Percentiles rank a stretch among this genome's conserved stretches.
These are phyloP conservation scores for Microascus cirrosus DNA, from an alignment of 2,329 filamentous ascomycete species.

Conservation along the genomic window DNA sequence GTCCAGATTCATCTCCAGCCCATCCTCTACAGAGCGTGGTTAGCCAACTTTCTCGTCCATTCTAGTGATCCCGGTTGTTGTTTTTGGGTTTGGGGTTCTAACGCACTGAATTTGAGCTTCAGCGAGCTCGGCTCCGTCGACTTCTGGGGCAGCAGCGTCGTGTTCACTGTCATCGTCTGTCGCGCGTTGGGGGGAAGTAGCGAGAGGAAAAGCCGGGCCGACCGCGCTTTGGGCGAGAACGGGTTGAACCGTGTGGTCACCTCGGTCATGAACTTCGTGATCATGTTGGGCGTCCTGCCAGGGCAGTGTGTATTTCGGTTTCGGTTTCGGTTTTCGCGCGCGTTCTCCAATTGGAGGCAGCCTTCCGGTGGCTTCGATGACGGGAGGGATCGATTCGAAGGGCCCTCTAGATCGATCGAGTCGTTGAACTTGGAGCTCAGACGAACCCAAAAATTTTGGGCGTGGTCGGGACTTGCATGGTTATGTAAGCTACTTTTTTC, in stretches of 20 bases:
- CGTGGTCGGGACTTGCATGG: background rate
- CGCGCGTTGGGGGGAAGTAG: conserved; percentile 73
- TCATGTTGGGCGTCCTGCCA: conserved; percentile 45
- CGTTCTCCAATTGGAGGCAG: background rate
- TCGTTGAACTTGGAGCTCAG: background rate
- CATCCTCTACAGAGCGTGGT: conserved; percentile 56
- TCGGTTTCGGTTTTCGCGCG: background rate
- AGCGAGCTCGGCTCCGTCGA: conserved; percentile 61
- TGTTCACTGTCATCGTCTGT: conserved; percentile 62
- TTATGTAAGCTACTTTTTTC: background rate
- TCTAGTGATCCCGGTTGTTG: no score
- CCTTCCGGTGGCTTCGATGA: background rate
- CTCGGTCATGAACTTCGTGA: conserved; percentile 77
- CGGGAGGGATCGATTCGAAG: background rate
- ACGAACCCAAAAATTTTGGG: background rate
- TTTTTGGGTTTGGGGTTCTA: background rate
- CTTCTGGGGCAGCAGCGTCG: conserved; percentile 60
- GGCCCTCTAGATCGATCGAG: background rate
- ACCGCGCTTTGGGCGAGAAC: conserved; percentile 68
- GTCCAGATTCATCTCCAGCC: conserved; percentile 78
- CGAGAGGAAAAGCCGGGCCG: conserved; percentile 79
- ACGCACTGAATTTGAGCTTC: conserved; percentile 70
- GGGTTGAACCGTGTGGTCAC: conserved; percentile 86
- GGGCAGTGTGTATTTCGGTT: background rate
- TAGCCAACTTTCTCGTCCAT: background rate